A percentile compares a stretch with the other conserved stretches of the same genome.
Conservation (phyloP, 140 eudicot genomes). For the Stevia rebaudiana region DNA sequence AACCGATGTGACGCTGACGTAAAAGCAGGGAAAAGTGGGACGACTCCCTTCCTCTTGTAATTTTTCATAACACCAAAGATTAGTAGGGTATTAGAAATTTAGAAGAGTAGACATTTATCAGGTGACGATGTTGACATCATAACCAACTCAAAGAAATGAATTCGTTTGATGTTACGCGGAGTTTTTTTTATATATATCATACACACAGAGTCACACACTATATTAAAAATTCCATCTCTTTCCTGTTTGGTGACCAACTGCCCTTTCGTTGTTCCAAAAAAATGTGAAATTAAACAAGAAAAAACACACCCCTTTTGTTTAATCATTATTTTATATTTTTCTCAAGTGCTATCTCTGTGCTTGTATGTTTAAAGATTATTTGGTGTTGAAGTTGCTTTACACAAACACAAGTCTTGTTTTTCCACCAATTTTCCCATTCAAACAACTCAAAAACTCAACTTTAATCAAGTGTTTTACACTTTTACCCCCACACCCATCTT, state of each 20-base stretch:
- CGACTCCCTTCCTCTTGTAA: too few relatives aligned
- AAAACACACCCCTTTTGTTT: slow-evolving; percentile 22
- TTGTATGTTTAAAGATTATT: slow-evolving; percentile 3
- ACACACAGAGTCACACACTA: too few relatives aligned
- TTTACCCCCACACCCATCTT: slow-evolving; percentile 31
- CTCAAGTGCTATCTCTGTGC: too few relatives aligned
- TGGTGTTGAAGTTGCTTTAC: slow-evolving; percentile 23
- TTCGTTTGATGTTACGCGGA: slow-evolving; percentile 21
- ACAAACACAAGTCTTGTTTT: slow-evolving; percentile 23
- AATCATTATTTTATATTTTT: too few relatives aligned
- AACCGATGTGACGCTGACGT: too few relatives aligned
- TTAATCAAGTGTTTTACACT: slow-evolving; percentile 29
- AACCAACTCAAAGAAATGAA: slow-evolving; percentile 25
- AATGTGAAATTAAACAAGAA: background rate
- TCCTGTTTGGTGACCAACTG: slow-evolving; percentile 35
- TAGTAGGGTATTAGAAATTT: background rate
- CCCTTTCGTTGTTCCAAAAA: slow-evolving; percentile 26
- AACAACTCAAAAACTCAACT: slow-evolving; percentile 26
- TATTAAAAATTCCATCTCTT: too few relatives aligned
- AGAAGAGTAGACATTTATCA: slow-evolving; percentile 8
- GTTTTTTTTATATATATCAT: too few relatives aligned
- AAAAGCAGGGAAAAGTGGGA: too few relatives aligned
- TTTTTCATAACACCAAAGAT: too few relatives aligned
- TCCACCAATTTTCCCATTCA: slow-evolving; percentile 25
- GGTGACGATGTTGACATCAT: slow-evolving; percentile 46